phyloP scores from a whole-genome alignment of 2,329 filamentous ascomycete species.

The Colletotrichum chrysophilum region DNA sequence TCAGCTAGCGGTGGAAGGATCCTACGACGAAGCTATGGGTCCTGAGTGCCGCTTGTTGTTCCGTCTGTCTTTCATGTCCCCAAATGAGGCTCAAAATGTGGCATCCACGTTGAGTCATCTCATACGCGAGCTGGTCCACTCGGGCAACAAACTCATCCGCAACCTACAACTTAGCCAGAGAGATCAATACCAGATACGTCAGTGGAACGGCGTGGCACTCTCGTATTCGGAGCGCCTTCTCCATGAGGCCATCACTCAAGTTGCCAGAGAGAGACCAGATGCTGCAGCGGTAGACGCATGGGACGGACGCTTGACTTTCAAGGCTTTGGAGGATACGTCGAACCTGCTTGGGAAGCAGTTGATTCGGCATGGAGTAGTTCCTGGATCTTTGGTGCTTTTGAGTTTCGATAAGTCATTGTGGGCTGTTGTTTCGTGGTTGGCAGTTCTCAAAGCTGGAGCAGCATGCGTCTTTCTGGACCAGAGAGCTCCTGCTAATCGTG shows the following conservation, averaged over 20 bases:
- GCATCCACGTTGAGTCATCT: neutral
- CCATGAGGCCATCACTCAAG: neutral
- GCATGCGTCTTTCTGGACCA: slow-evolving; percentile 25
- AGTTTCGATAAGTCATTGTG: slow-evolving; percentile 28
- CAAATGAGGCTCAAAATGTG: neutral
- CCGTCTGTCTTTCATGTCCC: neutral
- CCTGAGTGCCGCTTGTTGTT: neutral
- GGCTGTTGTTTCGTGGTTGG: slow-evolving; percentile 26
- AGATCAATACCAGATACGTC: neutral
- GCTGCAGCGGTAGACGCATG: neutral
- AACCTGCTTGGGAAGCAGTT: neutral
- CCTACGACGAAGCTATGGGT: neutral
- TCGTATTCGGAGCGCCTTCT: neutral
- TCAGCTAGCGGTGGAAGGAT: neutral
- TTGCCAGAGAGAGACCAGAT: neutral
- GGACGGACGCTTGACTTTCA: neutral
- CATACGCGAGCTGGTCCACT: neutral
- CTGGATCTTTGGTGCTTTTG: slow-evolving; percentile 35
- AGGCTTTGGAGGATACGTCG: slow-evolving; percentile 1
- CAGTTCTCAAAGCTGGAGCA: slow-evolving; percentile 30
- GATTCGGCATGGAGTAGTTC: slow-evolving; percentile 25
- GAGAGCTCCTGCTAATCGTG: neutral
- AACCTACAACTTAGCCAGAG: neutral
- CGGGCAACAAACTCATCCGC: neutral
- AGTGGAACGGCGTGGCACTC: neutral